phyloP scores from a whole-genome alignment of 345 rosid genomes.

The Camelina hispida region DNA sequence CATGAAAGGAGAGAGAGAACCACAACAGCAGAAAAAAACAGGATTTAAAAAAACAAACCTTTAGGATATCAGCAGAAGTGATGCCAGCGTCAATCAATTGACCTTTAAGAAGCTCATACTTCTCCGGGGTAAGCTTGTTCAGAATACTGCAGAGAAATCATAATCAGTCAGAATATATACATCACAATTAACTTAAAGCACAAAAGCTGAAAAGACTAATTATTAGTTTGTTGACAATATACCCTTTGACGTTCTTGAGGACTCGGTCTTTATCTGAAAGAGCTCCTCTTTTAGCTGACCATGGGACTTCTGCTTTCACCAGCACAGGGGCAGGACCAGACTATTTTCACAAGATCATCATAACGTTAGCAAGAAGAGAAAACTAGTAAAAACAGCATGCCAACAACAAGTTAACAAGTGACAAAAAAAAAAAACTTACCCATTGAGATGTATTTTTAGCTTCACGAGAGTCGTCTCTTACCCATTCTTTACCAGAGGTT shows the following conservation, averaged over 20 bases:
- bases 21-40: not conserved
- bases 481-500: constrained; percentile 60
- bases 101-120: constrained; percentile 83
- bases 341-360: constrained; percentile 44
- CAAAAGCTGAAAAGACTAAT: not conserved
- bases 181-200: not conserved
- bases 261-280: constrained; percentile 64
- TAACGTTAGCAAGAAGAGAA: not conserved
- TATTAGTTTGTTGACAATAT: constrained; percentile 32
- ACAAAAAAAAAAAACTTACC: constrained; percentile 43
- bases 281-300: constrained; percentile 62
- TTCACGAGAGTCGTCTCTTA: constrained; percentile 52
- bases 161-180: constrained; percentile 12
- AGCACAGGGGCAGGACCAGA: constrained; percentile 61
- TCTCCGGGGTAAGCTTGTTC: constrained; percentile 89
- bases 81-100: constrained; percentile 83
- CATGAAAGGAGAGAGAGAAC: not conserved
- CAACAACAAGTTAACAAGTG: constrained; percentile 1
- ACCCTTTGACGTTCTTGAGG: constrained; percentile 78
- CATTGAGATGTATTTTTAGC: constrained; percentile 48
- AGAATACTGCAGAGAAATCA: constrained; percentile 58
- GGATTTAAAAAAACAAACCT: constrained; percentile 44
- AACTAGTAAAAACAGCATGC: too few relatives aligned
- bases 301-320: constrained; percentile 72
- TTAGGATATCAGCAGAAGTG: constrained; percentile 68